phyloP scores from a whole-genome alignment of 495 filamentous ascomycete species.

The Sordaria brevicollis region DNA sequence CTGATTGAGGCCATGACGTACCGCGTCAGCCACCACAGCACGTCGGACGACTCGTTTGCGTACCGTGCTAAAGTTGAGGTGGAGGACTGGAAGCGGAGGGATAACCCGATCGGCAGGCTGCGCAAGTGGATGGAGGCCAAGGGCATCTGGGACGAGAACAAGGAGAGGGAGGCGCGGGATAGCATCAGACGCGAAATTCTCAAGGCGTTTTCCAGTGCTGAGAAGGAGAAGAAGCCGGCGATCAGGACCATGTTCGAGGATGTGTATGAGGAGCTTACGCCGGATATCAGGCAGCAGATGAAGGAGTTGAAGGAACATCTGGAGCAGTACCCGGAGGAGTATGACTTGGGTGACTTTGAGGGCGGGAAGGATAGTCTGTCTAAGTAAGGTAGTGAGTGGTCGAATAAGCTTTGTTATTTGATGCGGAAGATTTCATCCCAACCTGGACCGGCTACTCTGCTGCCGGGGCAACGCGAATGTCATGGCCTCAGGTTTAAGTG shows the following conservation, averaged over 20 bases:
- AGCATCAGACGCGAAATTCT: conserved; percentile 62
- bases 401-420: neutral
- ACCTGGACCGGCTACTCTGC: neutral
- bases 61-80: conserved; percentile 92
- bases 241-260: conserved; percentile 73
- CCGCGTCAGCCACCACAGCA: conserved; percentile 93
- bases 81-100: conserved; percentile 93
- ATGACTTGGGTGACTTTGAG: conserved; percentile 72
- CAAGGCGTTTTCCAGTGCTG: conserved; percentile 75
- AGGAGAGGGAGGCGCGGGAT: conserved; percentile 63
- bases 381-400: neutral
- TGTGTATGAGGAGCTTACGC: conserved; percentile 78
- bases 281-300: conserved; percentile 73
- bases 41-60: conserved; percentile 92
- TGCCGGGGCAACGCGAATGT: neutral
- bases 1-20: conserved; percentile 97
- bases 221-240: conserved; percentile 80
- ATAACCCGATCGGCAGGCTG: conserved; percentile 86
- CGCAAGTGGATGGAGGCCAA: conserved; percentile 85
- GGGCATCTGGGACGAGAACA: conserved; percentile 72
- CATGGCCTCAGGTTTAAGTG: neutral
- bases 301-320: conserved; percentile 62
- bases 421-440: neutral
- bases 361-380: conserved; percentile 58
- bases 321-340: conserved; percentile 85